Evolutionary conservation across 164 flowering plant genomes (phyloP).

Genomic region (Vitis amurensis): DNA sequence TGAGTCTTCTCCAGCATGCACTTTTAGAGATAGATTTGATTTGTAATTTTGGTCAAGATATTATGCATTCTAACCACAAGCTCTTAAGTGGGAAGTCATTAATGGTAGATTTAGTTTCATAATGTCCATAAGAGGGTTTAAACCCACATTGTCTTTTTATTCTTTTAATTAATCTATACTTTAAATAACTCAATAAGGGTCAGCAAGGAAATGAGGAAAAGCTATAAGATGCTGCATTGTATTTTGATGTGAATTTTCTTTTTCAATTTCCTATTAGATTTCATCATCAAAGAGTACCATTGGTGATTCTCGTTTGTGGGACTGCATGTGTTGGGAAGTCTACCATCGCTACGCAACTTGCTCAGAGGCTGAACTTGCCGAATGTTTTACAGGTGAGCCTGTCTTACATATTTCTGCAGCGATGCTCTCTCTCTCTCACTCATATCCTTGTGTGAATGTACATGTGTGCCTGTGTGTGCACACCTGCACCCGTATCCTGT

Average conservation of each 20-base stretch:
- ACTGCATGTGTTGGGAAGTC: constrained; percentile 98
- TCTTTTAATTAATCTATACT: neutral
- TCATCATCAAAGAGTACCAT: constrained; percentile 96
- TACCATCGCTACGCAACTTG: constrained; percentile 98
- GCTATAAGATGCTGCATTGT: neutral
- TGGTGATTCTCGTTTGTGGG: constrained; percentile 97
- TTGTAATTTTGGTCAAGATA: neutral
- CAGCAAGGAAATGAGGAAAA: neutral
- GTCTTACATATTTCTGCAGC: neutral
- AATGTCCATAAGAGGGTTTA: neutral
- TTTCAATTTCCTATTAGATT: constrained; percentile 47
- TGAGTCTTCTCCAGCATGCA: neutral
- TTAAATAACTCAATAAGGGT: neutral
- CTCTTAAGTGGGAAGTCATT: neutral
- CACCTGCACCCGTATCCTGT: neutral
- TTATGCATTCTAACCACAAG: neutral
- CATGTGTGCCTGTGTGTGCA: no score
- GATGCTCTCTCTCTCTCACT: constrained; percentile 1
- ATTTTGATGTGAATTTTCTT: neutral
- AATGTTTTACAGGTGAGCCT: constrained; percentile 86
- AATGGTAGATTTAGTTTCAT: neutral
- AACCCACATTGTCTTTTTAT: neutral
- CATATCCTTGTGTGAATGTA: neutral
- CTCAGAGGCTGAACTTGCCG: constrained; percentile 94
- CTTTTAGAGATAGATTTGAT: neutral